A percentile compares a stretch with the other conserved stretches of the same genome.
phyloP scores from a whole-genome alignment of 2,329 filamentous ascomycete species.

The Colletotrichum sp. region DNA sequence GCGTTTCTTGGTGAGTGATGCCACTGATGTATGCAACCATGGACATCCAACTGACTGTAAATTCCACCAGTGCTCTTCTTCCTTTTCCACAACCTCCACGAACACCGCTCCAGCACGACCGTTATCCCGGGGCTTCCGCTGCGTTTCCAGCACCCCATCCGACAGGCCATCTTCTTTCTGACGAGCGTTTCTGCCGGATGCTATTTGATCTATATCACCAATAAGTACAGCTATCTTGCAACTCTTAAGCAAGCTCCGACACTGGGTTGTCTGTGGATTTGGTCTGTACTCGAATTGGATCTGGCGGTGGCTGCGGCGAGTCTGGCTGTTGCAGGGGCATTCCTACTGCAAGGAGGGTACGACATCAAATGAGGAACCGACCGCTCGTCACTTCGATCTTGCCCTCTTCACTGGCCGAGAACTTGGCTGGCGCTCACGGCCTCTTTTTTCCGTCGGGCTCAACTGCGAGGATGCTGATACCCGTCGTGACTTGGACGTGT shows the following conservation, averaged over 20 bases:
- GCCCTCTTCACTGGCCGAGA: background rate
- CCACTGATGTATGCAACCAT: background rate
- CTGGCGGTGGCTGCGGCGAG: conserved; percentile 68
- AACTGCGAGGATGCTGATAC: conserved; percentile 5
- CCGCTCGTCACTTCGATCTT: conserved; percentile 5
- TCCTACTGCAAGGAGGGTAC: conserved; percentile 57
- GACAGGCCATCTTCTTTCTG: conserved; percentile 68
- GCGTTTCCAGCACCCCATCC: conserved; percentile 51
- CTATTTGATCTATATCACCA: conserved; percentile 83
- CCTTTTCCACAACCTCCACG: conserved; percentile 63
- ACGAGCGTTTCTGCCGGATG: conserved; percentile 70
- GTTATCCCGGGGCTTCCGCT: conserved; percentile 56
- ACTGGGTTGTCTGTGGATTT: conserved; percentile 89
- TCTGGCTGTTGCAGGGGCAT: conserved; percentile 49
- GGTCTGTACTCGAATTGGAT: conserved; percentile 88
- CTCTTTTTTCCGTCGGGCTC: background rate
- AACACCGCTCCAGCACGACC: conserved; percentile 51
- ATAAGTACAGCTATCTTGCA: conserved; percentile 79
- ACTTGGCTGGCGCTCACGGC: background rate
- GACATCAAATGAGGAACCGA: conserved; percentile 36
- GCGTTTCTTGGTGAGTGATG: conserved; percentile 56
- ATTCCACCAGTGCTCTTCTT: conserved; percentile 53
- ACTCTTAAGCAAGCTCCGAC: conserved; percentile 94
- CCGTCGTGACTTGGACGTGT: conserved; percentile 8
- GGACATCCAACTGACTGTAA: background rate